Base-by-base conservation (phyloP, 208 protist species). In the Novymonas esmeraldas region DNA sequence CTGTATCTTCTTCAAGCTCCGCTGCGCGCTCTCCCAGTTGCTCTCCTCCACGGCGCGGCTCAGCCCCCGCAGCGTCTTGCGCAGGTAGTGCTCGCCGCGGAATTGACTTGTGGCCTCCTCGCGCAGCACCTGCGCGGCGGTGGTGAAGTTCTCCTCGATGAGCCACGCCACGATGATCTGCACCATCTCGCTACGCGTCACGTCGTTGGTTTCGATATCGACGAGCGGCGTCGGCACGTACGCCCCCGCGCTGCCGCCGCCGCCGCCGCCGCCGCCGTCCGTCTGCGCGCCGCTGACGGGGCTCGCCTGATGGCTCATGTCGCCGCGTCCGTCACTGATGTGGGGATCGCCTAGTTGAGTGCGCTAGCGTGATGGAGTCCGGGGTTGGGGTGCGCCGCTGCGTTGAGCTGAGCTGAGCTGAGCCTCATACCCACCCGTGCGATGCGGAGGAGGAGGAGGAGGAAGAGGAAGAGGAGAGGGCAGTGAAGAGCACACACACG, bases 121-220 rank as follows among this genome's bases (percentile, higher is more conserved):
- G 22, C 84, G 86, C 29, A 96, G 81, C 29, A 96, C 59, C 67
- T 94, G 85, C 4, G 86, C 88, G 1, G 91, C 87, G 16, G 88
- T 79, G n/a, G 81, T 93, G 52, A 89, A 79, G 48, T 86, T 88
- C 26, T 91, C 78, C 36, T 84, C 54, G 45, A 82, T 69, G 6
- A 96, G 79, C 91, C 91, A 96, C 9, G 58, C 45, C 14, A 87
- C 64, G 28, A 95, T 76, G 14, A 95, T 68, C 22, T 93, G 82
- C 14, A 94, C 75, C 26, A 91, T 70, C 60, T 95, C 87, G 9
- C 71, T 76, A 16, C 85, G 75, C n/a, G 84, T 85, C 6, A 77
- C 79, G 33, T 90, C 83, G 61, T 84, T 88, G 18, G 63, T n/a
- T 33, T 89, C 79, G 22, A 94, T 75, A 7, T 90, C 64, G 1